These are phyloP conservation scores for Fistulinella cinereoalba DNA, from an alignment of 1,284 basidiomycete genomes.

Conservation along the genomic window DNA sequence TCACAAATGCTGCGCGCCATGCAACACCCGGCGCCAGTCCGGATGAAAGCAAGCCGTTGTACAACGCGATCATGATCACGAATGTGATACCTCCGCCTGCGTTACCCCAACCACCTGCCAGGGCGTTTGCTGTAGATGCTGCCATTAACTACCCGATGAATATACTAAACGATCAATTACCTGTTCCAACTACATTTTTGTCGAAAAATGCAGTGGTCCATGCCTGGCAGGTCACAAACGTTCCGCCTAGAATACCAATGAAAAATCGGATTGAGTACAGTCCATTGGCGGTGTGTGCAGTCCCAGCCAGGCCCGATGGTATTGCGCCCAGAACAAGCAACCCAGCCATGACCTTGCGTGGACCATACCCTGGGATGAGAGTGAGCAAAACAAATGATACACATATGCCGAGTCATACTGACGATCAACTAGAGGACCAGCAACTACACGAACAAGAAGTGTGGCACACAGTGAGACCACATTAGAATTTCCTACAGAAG, in stretches of 20 bases:
- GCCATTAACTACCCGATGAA: neutral
- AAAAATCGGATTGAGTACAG: conserved; percentile 42
- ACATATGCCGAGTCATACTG: conserved; percentile 12
- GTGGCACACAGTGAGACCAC: conserved; percentile 56
- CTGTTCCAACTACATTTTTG: conserved; percentile 54
- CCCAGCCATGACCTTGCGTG: conserved; percentile 58
- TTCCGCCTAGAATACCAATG: conserved; percentile 53
- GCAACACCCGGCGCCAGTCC: conserved; percentile 46
- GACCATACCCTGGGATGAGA: conserved; percentile 42
- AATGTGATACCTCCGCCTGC: conserved; percentile 53
- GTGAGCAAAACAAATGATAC: neutral
- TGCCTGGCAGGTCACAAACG: conserved; percentile 56
- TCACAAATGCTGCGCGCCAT: conserved; percentile 58
- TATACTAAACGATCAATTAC: conserved; percentile 6
- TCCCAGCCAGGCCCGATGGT: conserved; percentile 61
- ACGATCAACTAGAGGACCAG: conserved; percentile 58
- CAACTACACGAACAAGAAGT: conserved; percentile 50
- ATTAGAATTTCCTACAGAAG: conserved; percentile 49
- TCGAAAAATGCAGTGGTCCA: conserved; percentile 65
- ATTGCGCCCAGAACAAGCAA: conserved; percentile 60
- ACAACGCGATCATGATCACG: conserved; percentile 60
- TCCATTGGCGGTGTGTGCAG: conserved; percentile 41
- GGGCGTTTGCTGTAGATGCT: conserved; percentile 41
- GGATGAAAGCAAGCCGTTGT: conserved; percentile 40
- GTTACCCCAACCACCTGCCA: conserved; percentile 56